Evolutionary conservation across 1,139 yeast species (phyloP), one percentile per base, ranked within the genome.

Genomic region (Nematodospora anomalae): DNA sequence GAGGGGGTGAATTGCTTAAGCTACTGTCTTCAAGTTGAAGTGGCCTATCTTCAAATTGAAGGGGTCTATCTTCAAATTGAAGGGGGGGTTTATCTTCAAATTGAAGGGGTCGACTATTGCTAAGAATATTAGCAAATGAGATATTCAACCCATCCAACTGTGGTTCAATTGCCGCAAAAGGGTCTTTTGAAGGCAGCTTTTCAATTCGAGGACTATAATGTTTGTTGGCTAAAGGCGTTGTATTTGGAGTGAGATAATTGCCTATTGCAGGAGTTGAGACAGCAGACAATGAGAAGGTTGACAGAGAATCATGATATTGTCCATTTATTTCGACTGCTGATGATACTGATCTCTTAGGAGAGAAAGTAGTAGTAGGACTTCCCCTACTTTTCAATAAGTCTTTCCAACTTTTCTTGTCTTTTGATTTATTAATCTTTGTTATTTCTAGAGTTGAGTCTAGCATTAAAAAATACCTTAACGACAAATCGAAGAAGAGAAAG

Each of bases 91-190:
- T 22, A 24, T 7, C 22, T 7, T 22, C 18, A 13, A 16, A 23
- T 26, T 16, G 35, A 12, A 15, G 35, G 4, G 31, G 28, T 7
- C 13, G 3, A 13, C 26, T 39, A 13, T 26, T 30, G 14, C 26
- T 37, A 9, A 40, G 37, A 25, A 42, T 39, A 20, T 30, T 36
- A n/a, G 43, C 45, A 39, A 42, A 42, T 11, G 45, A 42, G 14
- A 28, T 18, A 21, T 35, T 33, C 22, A 36, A 33, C 11, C 38
- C 39, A 6, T 20, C 26, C 11, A 26, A 14, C 14, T 30, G 32
- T 13, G 28, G 21, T 7, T 28, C 27, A 6, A 16, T 21, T 7
- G 18, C 15, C 16, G 24, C 15, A 30, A 30, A 30, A n/a, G 38
- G 38, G 24, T 30, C 34, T 16, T 20, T 27, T 4, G 9, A 21